Evolutionary conservation across 345 rosid species (phyloP).

Genomic region (Citrus cavaleriei): DNA sequence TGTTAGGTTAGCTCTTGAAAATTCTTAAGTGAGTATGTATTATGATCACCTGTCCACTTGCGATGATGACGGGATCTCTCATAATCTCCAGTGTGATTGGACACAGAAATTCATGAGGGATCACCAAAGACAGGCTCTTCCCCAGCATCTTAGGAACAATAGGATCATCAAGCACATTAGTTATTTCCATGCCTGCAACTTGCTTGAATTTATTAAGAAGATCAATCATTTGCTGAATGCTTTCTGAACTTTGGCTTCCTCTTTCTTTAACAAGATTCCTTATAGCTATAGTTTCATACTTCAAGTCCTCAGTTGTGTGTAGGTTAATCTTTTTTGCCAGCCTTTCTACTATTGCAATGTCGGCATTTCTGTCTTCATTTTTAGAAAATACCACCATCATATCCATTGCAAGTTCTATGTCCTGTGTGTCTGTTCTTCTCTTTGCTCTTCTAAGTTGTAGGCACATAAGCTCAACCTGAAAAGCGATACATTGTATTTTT

Average conservation of each 20-base stretch:
- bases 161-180: constrained; percentile 35
- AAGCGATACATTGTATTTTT: background rate
- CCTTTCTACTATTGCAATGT: constrained; percentile 63
- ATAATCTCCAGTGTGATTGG: constrained; percentile 81
- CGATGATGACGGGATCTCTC: constrained; percentile 74
- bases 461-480: constrained; percentile 49
- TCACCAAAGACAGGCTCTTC: constrained; percentile 43
- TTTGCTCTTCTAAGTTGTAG: constrained; percentile 51
- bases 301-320: constrained; percentile 48
- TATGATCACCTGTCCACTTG: constrained; percentile 68
- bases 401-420: constrained; percentile 80
- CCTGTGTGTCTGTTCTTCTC: constrained; percentile 73
- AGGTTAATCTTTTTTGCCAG: constrained; percentile 72
- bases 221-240: constrained; percentile 45
- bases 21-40: background rate
- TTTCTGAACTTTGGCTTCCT: constrained; percentile 35
- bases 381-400: constrained; percentile 67
- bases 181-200: constrained; percentile 51
- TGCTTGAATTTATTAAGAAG: constrained; percentile 68
- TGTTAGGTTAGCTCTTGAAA: too few species aligned
- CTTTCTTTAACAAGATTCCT: constrained; percentile 44
- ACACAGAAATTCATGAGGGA: constrained; percentile 78
- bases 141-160: constrained; percentile 24
- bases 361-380: constrained; percentile 57
- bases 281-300: constrained; percentile 51